Evolutionary conservation across 306 rosid genomes (phyloP).

Genomic region (Acmispon strigosus): DNA sequence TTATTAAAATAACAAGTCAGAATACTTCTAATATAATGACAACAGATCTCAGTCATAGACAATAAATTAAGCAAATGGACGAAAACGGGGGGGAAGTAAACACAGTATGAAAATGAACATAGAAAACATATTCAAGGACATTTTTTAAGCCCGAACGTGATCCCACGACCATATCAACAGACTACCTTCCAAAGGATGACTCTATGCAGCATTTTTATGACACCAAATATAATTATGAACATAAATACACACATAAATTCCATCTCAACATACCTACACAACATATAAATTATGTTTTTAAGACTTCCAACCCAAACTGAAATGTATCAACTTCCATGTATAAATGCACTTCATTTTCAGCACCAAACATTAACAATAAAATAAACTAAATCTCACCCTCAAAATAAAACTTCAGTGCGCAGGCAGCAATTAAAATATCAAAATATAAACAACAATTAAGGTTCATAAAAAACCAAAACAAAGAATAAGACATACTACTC

Average conservation of each 20-base stretch:
- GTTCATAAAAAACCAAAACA: not conserved
- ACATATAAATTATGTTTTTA: not conserved
- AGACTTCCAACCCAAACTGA: not conserved
- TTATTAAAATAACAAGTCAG: not conserved
- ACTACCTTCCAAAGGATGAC: not conserved
- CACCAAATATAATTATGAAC: not conserved
- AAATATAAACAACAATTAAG: not conserved
- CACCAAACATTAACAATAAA: not conserved
- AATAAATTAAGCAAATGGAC: not conserved
- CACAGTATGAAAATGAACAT: not conserved
- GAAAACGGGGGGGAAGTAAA: not conserved
- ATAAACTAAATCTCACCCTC: not conserved
- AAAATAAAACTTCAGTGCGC: not conserved
- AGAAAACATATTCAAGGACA: not conserved
- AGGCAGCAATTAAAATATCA: slow-evolving; percentile 5
- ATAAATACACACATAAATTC: not conserved
- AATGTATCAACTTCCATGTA: not conserved
- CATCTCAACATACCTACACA: not conserved
- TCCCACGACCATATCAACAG: not conserved
- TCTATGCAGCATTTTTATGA: not conserved
- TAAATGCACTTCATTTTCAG: not conserved
- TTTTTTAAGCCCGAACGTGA: not conserved
- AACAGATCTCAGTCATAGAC: not conserved
- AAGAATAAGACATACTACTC: not conserved
- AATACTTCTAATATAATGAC: not conserved